Evolutionary conservation across 2,329 filamentous ascomycete genomes (phyloP).

Genomic region (Talaromyces sp.): DNA sequence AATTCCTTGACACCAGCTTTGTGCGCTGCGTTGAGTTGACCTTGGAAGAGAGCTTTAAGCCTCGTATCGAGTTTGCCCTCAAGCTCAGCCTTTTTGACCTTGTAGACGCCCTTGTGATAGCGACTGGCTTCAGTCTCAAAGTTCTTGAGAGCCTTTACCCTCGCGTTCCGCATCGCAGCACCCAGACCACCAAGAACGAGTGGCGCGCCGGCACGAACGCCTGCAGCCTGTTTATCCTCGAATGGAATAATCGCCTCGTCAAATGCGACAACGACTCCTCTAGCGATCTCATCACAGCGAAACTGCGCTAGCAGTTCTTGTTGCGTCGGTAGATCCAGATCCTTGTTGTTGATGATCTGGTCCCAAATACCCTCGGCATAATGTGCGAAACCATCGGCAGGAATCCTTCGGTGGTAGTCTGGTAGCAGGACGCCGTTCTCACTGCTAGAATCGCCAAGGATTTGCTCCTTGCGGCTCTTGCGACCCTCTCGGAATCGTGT

Average conservation of each 20-base stretch:
- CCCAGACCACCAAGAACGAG: constrained; percentile 72
- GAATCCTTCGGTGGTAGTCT: constrained; percentile 92
- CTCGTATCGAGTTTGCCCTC: constrained; percentile 82
- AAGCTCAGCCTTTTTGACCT: constrained; percentile 76
- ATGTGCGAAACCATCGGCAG: constrained; percentile 90
- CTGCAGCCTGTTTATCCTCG: constrained; percentile 77
- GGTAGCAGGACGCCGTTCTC: constrained; percentile 80
- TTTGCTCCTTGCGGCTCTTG: constrained; percentile 57
- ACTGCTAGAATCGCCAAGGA: constrained; percentile 54
- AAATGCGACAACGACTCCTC: constrained; percentile 79
- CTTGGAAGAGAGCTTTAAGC: constrained; percentile 78
- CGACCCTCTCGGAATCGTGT: constrained; percentile 77
- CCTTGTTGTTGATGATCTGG: constrained; percentile 98
- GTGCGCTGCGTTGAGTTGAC: constrained; percentile 82
- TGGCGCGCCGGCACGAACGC: constrained; percentile 64
- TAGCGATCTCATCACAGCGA: constrained; percentile 91
- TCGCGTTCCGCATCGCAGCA: constrained; percentile 62
- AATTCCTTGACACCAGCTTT: constrained; percentile 81
- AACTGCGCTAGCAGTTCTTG: constrained; percentile 96
- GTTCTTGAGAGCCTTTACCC: constrained; percentile 67
- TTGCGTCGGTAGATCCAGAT: constrained; percentile 91
- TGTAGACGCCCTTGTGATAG: constrained; percentile 95
- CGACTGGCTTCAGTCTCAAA: constrained; percentile 88
- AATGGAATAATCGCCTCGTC: constrained; percentile 76
- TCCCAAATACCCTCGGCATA: constrained; percentile 97